Base-by-base conservation (phyloP, 2,329 filamentous ascomycete genomes). In the Trichoderma semiorbis region DNA sequence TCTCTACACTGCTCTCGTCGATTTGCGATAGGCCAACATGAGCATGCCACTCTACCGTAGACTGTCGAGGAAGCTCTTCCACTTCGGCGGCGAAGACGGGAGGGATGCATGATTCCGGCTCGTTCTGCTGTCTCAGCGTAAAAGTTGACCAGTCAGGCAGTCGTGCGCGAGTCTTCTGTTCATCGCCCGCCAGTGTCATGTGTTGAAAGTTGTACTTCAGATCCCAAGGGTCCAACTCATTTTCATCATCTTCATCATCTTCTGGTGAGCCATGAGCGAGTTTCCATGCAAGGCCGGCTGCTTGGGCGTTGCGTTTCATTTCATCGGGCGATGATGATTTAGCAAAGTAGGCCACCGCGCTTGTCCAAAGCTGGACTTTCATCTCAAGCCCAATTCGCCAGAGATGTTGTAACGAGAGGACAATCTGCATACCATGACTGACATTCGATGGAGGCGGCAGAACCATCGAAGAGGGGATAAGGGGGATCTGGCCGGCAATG, bases 401-500 rank as follows among this genome's bases (percentile, higher is more conserved):
- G 28, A 98, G 87, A 80, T 98, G 95, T 80, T 99, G 96, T 14
- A 98, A 84, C 1, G 94, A 89, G 5, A 99, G 85, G 0, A 88
- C 84, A 7, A 91, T 85, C 78, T 95, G 91, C 34, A 89, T 80
- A 36, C 80, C 78, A 74, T 90, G 87, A 7, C 81, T 81, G 4
- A 74, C 78, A 5, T 83, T 76, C 21, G 77, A 78, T 0, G 78
- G 72, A 5, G 75, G 70, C 1, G 87, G 86, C 2, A 93, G 80
- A 3, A 81, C 77, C 95, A 98, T 98, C 5, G 88, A 91, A 5
- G 90, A 87, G 0, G 96, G 95, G 6, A 95, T 82, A 4, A 99
- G 87, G 2, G 95, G 94, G 64, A 99, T 98, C 81, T 98, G 96
- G 0, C 96, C 96, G 0, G 96, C 95, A 43, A 98, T 86, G 69